These are phyloP conservation scores for Populus euphratica DNA, from an alignment of 345 rosid genomes.

Conservation along the genomic window DNA sequence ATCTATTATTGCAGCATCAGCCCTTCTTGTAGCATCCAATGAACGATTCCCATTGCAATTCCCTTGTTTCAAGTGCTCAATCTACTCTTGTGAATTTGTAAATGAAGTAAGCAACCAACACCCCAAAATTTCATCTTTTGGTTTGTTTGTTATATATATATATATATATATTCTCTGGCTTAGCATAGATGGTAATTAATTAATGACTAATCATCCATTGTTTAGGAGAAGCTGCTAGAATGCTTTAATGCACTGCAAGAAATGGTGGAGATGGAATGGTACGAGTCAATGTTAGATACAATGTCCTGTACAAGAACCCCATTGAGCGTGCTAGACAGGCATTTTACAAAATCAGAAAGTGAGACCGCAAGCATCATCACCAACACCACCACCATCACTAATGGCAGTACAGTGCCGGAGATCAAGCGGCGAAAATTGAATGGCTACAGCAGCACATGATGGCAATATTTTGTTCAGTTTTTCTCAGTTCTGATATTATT, in stretches of 20 bases:
- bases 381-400: slow-evolving; percentile 3
- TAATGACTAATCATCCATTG: background rate
- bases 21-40: slow-evolving; percentile 48
- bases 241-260: slow-evolving; percentile 43
- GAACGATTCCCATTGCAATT: slow-evolving; percentile 53
- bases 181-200: background rate
- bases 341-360: slow-evolving; percentile 32
- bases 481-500: background rate
- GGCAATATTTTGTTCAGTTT: slow-evolving; percentile 8
- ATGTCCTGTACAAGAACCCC: slow-evolving; percentile 45
- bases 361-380: slow-evolving; percentile 20
- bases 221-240: slow-evolving; percentile 41
- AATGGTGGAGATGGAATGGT: slow-evolving; percentile 29
- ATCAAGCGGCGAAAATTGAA: slow-evolving; percentile 27
- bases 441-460: slow-evolving; percentile 17
- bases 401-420: slow-evolving; percentile 19
- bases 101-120: slow-evolving; percentile 35
- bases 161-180: background rate
- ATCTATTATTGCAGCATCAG: slow-evolving; percentile 57
- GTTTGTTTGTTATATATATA: background rate
- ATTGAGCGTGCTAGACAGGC: slow-evolving; percentile 40
- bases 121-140: background rate
- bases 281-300: slow-evolving; percentile 20
- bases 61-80: slow-evolving; percentile 35
- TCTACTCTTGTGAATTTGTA: slow-evolving; percentile 33